A percentile compares a stretch with the other conserved stretches of the same genome.
Evolutionary conservation across 2,329 filamentous ascomycete genomes (phyloP).

Genomic region (Scedosporium dehoogii): DNA sequence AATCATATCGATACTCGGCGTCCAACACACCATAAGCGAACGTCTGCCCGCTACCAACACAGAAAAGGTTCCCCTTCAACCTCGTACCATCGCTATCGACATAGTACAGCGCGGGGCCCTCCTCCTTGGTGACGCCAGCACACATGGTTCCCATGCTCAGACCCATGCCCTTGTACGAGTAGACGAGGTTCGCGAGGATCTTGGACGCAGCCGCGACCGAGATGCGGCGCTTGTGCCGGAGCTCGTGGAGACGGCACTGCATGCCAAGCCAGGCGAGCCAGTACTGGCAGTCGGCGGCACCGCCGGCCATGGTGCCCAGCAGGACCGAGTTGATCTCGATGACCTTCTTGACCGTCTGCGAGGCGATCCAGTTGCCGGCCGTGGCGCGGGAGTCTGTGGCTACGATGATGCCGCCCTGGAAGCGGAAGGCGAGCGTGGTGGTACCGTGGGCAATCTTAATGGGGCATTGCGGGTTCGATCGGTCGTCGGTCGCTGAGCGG

Average conservation of each 20-base stretch:
- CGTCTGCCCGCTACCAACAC: conserved; percentile 94
- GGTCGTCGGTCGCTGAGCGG: conserved; percentile 92
- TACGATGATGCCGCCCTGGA: conserved; percentile 96
- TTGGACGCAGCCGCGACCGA: conserved; percentile 95
- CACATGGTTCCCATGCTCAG: conserved; percentile 99
- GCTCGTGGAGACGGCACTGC: conserved; percentile 98
- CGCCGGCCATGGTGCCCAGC: conserved; percentile 95
- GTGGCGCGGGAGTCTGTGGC: conserved; percentile 96
- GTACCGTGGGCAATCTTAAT: conserved; percentile 99
- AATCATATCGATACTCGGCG: conserved; percentile 85
- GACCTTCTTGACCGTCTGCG: conserved; percentile 99
- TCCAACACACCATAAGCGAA: conserved; percentile 98
- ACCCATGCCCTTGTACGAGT: conserved; percentile 98
- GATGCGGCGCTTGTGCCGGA: conserved; percentile 97
- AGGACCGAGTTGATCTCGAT: conserved; percentile 95
- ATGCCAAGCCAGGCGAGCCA: conserved; percentile 98
- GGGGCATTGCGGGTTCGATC: conserved; percentile 89
- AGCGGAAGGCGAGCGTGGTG: conserved; percentile 94
- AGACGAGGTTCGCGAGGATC: conserved; percentile 96
- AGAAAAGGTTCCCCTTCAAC: conserved; percentile 90
- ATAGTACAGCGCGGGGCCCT: conserved; percentile 97
- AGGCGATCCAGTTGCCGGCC: conserved; percentile 97
- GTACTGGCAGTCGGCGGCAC: conserved; percentile 98
- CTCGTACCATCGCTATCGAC: conserved; percentile 96
- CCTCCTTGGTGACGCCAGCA: conserved; percentile 87